Base-by-base conservation (phyloP, 441 rosid species). In the Dalechampia spathulata region DNA sequence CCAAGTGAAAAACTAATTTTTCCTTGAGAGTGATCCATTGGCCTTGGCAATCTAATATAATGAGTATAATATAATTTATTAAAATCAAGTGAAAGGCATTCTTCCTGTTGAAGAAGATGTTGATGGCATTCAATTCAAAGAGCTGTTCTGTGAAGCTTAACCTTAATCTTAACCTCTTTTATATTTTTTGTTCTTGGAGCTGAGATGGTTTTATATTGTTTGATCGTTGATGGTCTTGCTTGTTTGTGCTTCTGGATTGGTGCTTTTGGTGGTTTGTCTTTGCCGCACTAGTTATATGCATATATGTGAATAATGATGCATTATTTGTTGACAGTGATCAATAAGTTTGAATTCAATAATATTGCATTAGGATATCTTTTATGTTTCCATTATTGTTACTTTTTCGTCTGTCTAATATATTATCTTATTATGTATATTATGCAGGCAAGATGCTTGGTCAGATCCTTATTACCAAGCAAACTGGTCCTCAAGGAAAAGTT, bases 391-490 rank as follows among this genome's bases (percentile, higher is more conserved):
- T 30, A 27, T 27, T 39, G 41, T 6, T 17, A n/a, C 1, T 41
- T 12, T 2, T 7, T 7, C 1, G 16, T 17, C 15, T 13, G 26
- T 49, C 6, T 45, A 5, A 3, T 30, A 3, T 3, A 30, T 30
- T 30, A 48, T 47, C n/a, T 15, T 23, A 19, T 52, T 41, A 32
- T 28, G 8, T 71, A 52, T 56, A 49, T 54, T 11, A 26, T 60
- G 41, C 78, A 93, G 99, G 86, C 45, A 90, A 90, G 78, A 93
- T 93, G 99, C 91, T 90, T 51, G 97, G 97, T 22, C 89, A 93
- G 78, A 70, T 85, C 52, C 97, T 93, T 50, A 96, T 93, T 46
- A 93, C 97, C 60, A 90, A 93, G 69, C 99, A 93, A 80, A 87
- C 96, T 64, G 99, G 97, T 56, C 74, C 95, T n/a, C 90, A 85